A percentile compares a stretch with the other conserved stretches of the same genome.
Evolutionary conservation across 192 early-diverging fungal genomes (phyloP).

Genomic region (Coemansia sp.): DNA sequence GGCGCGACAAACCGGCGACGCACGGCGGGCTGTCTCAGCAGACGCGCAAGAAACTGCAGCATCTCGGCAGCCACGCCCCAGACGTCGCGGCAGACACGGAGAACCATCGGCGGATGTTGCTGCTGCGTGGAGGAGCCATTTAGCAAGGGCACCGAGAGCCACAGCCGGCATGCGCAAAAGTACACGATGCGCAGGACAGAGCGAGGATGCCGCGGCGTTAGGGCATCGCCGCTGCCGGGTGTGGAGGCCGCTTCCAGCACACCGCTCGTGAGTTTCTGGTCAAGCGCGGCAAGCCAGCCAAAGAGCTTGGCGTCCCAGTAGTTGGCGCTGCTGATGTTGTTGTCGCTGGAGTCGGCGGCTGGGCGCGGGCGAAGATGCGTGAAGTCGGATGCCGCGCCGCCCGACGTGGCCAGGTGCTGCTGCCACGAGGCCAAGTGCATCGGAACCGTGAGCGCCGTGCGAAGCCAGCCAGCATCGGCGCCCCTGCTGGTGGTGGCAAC

Average conservation of each 20-base stretch:
- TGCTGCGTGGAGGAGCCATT: background rate
- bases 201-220: too few species aligned
- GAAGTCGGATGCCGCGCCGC: conserved; percentile 5
- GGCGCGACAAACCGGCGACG: conserved; percentile 14
- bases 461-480: background rate
- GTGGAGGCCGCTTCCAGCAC: background rate
- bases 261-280: background rate
- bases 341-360: background rate
- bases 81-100: conserved; percentile 27
- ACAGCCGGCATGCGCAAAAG: conserved; percentile 32
- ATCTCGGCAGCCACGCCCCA: conserved; percentile 33
- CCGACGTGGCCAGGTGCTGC: conserved; percentile 13
- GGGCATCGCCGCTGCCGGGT: too few species aligned
- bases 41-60: conserved; percentile 24
- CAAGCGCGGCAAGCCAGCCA: conserved; percentile 8
- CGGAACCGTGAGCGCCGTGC: conserved; percentile 23
- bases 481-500: background rate
- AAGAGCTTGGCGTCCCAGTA: background rate
- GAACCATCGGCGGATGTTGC: background rate
- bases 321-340: background rate
- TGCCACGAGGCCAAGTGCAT: conserved; percentile 41
- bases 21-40: conserved; percentile 10
- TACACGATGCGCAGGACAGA: conserved; percentile 24
- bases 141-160: conserved; percentile 13
- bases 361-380: background rate